These are phyloP conservation scores for Monosporozyma unispora DNA, from an alignment of 805 yeast species.

Conservation along the genomic window DNA sequence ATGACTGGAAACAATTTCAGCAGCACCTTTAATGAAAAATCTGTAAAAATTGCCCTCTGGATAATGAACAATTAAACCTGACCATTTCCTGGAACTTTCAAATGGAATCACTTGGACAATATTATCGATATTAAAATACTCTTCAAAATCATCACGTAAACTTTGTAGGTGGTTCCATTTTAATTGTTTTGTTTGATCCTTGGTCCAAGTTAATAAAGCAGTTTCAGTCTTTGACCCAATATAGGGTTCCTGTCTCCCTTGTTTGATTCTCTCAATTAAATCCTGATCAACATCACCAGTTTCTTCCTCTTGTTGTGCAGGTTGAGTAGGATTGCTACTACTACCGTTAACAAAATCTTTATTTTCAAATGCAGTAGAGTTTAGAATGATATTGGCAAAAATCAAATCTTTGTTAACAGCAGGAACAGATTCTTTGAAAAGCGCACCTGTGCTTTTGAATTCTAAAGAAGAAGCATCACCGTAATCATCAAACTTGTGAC, in stretches of 20 bases:
- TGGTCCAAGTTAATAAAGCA: conserved; percentile 68
- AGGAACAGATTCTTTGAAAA: conserved; percentile 9
- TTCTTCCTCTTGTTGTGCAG: background rate
- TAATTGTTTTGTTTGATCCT: conserved; percentile 40
- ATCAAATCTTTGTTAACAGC: conserved; percentile 20
- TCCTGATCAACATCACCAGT: conserved; percentile 9
- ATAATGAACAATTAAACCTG: conserved; percentile 60
- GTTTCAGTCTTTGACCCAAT: conserved; percentile 94
- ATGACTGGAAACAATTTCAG: conserved; percentile 67
- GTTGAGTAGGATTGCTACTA: conserved; percentile 2
- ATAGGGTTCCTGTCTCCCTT: conserved; percentile 44
- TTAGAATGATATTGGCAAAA: conserved; percentile 55
- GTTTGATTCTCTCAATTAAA: conserved; percentile 9
- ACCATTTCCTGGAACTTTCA: conserved; percentile 89
- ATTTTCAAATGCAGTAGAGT: conserved; percentile 87
- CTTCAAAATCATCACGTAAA: conserved; percentile 32
- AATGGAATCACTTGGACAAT: conserved; percentile 76
- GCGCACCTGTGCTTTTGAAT: background rate
- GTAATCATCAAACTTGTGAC: conserved; percentile 42
- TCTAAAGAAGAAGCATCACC: background rate
- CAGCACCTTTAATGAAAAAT: conserved; percentile 83
- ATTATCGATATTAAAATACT: conserved; percentile 27
- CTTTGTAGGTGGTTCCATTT: conserved; percentile 34
- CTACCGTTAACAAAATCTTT: conserved; percentile 17
- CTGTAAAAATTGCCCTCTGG: conserved; percentile 37